Base-by-base conservation (phyloP, 1,284 basidiomycete genomes). In the Pseudomicrostroma phylloplanum region DNA sequence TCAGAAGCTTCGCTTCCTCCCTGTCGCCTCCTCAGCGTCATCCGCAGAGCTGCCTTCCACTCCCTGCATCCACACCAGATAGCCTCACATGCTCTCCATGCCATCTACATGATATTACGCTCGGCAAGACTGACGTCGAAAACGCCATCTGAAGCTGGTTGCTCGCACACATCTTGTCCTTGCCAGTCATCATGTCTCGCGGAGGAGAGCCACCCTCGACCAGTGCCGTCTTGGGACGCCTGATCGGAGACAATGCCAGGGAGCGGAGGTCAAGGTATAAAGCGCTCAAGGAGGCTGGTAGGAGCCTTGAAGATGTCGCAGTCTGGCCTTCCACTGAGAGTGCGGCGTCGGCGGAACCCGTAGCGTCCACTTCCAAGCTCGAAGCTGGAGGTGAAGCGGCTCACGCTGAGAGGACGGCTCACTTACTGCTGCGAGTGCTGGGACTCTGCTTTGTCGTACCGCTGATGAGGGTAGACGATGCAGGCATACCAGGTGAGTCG, bases 371-470 rank as follows among this genome's bases (percentile, higher is more conserved):
- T 2, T 19, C 51, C 15, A n/a, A n/a, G 46, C 17, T 23, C 46
- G 17, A n/a, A 19, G 36, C 55, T 13, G 40, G 40, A 39, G 51
- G 17, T 7, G 17, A 54, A 30, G 13, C 8, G 8, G 13, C 19
- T n/a, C 13, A 13, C 3, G 25, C 55, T 8, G 19, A 12, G 12
- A n/a, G 59, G 17, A 61, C 59, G 17, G 53, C 56, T 2, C 59
- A 61, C 56, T 11, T 61, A 9, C 51, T 61, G 1, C 21, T 61
- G 13, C 25, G 59, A 17, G 30, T 61, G 2, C 55, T 61, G n/a
- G 25, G 23, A 11, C 39, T 58, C 13, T 41, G 55, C 54, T 64
- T 59, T 39, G 41, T 64, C 23, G 59, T 60, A 8, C 62, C 62
- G 2, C 40, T 64, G 6, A 54, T 40, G 21, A 40, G 51, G 2